Evolutionary conservation across 106 monocot genomes (phyloP), one percentile per base, ranked within the genome.

Genomic region (Dendrobium chrysotoxum): DNA sequence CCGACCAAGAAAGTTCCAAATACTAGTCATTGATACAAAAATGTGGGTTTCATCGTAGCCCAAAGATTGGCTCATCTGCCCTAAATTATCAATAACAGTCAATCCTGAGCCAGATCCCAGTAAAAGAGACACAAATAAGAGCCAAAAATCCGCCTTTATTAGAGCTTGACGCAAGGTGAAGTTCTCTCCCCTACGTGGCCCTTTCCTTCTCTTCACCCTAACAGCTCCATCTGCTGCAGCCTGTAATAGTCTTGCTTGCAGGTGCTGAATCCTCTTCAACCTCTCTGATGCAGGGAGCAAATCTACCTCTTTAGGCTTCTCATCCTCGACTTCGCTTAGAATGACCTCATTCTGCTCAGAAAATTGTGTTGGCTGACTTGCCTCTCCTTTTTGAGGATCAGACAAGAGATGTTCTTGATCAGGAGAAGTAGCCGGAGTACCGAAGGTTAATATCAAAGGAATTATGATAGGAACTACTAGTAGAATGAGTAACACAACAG

Each of bases 141-240:
- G 92, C 95, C 95, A 95, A 61, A 93, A 91, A 77, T 96, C 95
- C 12, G 95, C 95, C 84, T 93, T 96, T 31, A 93, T 91, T 53
- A 93, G 66, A 71, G 93, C 95, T 75, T 96, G 95, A 80, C 75
- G 83, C 81, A 96, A 79, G 1, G 95, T 96, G 81, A 96, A 96
- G 72, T 96, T 81, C 79, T 96, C 95, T 64, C 95, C 95, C 77
- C 93, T 85, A 30, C 31, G 87, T 38, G 95, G 95, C 8, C 95
- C 95, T 79, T 46, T 86, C 79, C 89, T 92, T 75, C 93, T 90
- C 71, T 93, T 96, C 40, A 96, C 83, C 75, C 96, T 89, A 26
- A 96, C 96, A 38, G 96, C 96, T 74, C 96, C 96, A 0, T 58
- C 87, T 1, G 96, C 91, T n/a, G 93, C 96, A 8, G 96, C 96